Evolutionary conservation across 306 rosid genomes (phyloP).

Genomic region (Fragaria nilgerrensis): DNA sequence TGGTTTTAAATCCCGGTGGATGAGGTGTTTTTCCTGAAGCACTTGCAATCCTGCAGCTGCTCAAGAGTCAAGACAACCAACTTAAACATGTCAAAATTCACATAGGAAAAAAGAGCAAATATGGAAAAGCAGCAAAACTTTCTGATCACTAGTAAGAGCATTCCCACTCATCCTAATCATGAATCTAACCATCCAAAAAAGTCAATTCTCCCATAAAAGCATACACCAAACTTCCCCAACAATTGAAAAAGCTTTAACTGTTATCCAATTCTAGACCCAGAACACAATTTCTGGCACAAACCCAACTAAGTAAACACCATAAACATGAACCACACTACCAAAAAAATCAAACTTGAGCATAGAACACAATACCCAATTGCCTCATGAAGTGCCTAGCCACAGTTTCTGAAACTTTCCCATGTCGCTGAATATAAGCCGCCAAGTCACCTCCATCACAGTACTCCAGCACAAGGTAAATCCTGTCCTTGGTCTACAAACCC

Average conservation of each 20-base stretch:
- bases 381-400: slow-evolving; percentile 86
- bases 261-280: neutral
- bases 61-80: slow-evolving; percentile 24
- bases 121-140: neutral
- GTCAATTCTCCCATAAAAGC: neutral
- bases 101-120: neutral
- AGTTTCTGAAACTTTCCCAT: slow-evolving; percentile 68
- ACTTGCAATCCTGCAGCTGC: slow-evolving; percentile 82
- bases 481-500: slow-evolving; percentile 61
- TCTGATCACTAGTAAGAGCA: slow-evolving; percentile 4
- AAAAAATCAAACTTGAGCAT: slow-evolving; percentile 8
- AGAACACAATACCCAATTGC: slow-evolving; percentile 63
- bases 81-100: slow-evolving; percentile 22
- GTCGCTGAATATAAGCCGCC: slow-evolving; percentile 53
- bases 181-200: neutral
- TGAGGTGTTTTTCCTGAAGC: slow-evolving; percentile 87
- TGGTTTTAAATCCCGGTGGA: slow-evolving; percentile 96
- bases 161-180: slow-evolving; percentile 21
- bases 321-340: slow-evolving; percentile 8
- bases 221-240: neutral
- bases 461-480: slow-evolving; percentile 90
- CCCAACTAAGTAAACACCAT: slow-evolving; percentile 3
- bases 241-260: neutral
- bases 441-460: slow-evolving; percentile 95
- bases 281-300: slow-evolving; percentile 1